These are phyloP conservation scores for Neltuma alba DNA, from an alignment of 306 rosid genomes.

Conservation along the genomic window DNA sequence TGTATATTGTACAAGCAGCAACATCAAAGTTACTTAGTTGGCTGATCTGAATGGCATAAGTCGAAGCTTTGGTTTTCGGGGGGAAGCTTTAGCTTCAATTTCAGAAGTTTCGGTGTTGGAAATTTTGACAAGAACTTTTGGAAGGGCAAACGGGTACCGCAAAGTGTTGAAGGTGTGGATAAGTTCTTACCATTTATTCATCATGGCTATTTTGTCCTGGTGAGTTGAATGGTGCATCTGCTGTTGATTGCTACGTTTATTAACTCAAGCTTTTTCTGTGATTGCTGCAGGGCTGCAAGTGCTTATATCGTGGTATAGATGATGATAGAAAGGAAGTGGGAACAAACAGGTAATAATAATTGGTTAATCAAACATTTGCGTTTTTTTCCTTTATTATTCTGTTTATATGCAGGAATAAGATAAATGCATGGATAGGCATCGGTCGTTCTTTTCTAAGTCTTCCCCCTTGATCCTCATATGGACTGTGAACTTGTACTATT, in stretches of 20 bases:
- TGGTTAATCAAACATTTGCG: constrained; percentile 3
- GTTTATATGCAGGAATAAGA: constrained; percentile 10
- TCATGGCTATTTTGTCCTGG: constrained; percentile 25
- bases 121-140: constrained; percentile 76
- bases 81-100: constrained; percentile 96
- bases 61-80: constrained; percentile 81
- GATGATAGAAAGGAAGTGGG: constrained; percentile 85
- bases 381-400: constrained; percentile 19
- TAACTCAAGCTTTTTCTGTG: constrained; percentile 37
- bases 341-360: constrained; percentile 69
- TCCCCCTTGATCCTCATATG: not conserved
- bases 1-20: constrained; percentile 56
- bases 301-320: constrained; percentile 81
- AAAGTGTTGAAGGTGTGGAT: constrained; percentile 80
- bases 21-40: constrained; percentile 73
- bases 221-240: constrained; percentile 27
- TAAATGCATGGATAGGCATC: constrained; percentile 23
- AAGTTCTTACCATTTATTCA: constrained; percentile 17
- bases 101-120: constrained; percentile 83
- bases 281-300: constrained; percentile 77
- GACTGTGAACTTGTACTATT: constrained; percentile 25
- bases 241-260: constrained; percentile 39
- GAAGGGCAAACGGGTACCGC: constrained; percentile 90
- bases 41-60: constrained; percentile 49
- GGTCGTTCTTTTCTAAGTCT: not conserved